Evolutionary conservation across 148 eudicot species (phyloP).

Genomic region (Fagopyrum esculentum): DNA sequence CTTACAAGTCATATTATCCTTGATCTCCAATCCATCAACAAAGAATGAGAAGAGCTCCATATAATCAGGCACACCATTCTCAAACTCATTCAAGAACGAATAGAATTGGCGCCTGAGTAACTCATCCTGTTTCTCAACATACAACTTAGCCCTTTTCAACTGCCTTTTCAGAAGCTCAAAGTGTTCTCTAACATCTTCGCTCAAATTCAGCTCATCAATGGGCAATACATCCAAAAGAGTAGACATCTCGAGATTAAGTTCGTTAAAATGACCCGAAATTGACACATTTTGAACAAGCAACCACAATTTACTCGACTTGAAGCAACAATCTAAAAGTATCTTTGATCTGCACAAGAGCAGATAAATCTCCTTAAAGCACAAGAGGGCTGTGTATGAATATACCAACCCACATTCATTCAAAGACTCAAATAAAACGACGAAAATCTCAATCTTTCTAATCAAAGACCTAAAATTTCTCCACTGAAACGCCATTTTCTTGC

Average conservation of each 20-base stretch:
- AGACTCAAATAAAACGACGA: constrained; percentile 45
- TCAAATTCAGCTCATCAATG: constrained; percentile 33
- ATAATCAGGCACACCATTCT: constrained; percentile 39
- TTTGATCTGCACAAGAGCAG: constrained; percentile 62
- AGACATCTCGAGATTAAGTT: constrained; percentile 58
- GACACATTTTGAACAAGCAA: constrained; percentile 63
- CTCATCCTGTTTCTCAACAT: constrained; percentile 58
- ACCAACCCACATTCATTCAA: constrained; percentile 32
- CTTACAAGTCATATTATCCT: constrained; percentile 37
- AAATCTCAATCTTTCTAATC: constrained; percentile 53
- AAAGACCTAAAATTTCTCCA: constrained; percentile 43
- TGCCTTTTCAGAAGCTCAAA: constrained; percentile 58
- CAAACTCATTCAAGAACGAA: constrained; percentile 47
- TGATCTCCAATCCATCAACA: constrained; percentile 41
- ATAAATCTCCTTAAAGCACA: constrained; percentile 83
- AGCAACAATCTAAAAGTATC: constrained; percentile 63
- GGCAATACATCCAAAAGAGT: constrained; percentile 87
- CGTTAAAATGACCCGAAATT: constrained; percentile 83
- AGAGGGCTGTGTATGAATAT: constrained; percentile 28
- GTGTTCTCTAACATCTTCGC: constrained; percentile 61
- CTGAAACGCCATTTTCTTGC: constrained; percentile 37
- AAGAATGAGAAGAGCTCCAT: constrained; percentile 42
- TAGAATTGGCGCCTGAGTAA: constrained; percentile 39
- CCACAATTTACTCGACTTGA: constrained; percentile 66
- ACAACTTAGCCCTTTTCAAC: constrained; percentile 35